These are phyloP conservation scores for Podaxis rugospora DNA, from an alignment of 768 basidiomycete species.

Conservation along the genomic window DNA sequence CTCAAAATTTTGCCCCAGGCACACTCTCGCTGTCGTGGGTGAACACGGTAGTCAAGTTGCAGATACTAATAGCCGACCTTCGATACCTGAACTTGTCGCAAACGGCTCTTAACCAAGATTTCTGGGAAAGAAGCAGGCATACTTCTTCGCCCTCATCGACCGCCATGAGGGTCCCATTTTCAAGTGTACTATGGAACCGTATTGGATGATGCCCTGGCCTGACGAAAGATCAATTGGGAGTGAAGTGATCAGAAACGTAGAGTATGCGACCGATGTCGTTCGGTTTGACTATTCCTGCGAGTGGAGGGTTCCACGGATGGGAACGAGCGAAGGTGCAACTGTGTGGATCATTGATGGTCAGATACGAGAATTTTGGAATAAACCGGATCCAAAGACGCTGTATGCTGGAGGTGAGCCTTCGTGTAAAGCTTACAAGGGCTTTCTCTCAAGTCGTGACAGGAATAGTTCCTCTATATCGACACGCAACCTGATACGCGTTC, in stretches of 20 bases:
- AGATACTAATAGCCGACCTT: not conserved
- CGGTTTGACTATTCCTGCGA: not conserved
- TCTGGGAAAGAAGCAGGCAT: not conserved
- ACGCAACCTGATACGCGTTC: not conserved
- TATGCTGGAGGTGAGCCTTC: not conserved
- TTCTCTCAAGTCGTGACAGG: not conserved
- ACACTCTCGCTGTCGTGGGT: not conserved
- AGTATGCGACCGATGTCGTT: not conserved
- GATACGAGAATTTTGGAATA: not conserved
- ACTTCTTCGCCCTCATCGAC: not conserved
- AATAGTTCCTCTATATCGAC: not conserved
- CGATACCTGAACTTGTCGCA: not conserved
- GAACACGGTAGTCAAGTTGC: not conserved
- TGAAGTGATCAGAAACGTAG: not conserved
- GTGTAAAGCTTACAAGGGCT: not conserved
- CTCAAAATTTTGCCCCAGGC: not conserved
- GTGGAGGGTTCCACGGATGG: not conserved
- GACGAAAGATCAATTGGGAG: not conserved
- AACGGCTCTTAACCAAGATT: not conserved
- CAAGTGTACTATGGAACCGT: not conserved
- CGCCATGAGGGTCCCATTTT: not conserved
- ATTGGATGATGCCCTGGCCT: not conserved
- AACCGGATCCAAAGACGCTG: not conserved
- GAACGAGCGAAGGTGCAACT: not conserved
- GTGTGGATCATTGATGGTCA: not conserved